Evolutionary conservation across 108 stramenopile genomes (phyloP), one percentile per base, ranked within the genome.

Genomic region (Poteriospumella lacustris): DNA sequence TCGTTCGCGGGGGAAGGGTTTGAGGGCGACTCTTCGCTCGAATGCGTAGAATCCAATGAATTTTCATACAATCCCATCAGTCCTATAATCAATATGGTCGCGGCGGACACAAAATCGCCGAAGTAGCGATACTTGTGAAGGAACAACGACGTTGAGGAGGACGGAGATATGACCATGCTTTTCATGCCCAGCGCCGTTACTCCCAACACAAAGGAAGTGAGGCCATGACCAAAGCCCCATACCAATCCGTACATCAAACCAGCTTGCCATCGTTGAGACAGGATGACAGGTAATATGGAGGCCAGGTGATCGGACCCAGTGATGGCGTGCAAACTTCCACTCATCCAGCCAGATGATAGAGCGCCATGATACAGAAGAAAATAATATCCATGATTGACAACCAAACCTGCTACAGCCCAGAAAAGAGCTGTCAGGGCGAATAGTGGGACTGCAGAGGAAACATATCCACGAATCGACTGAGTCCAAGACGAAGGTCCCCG

Each of bases 171-270:
- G 64, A 40, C 12, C 15, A 67, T 31, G 64, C 64, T 19, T 33
- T 67, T 67, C 36, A 67, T 67, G 12, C 15, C 64, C 12, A 12
- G 19, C 15, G 41, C 70, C 28, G 33, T 33, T 5, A 5, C 3
- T 9, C 70, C 70, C 26, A 73, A 52, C 9, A 26, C 70, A 19
- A 73, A 26, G 12, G 70, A 73, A 38, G 70, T 73, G 15, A 73
- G 42, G 36, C 70, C 70, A 73, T 73, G 70, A 42, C 70, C 70
- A 3, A 73, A 24, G 36, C 70, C 70, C 70, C 70, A 73, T 19
- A 56, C 28, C 12, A 42, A 9, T 5, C 70, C 70, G 9, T 29
- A 15, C 9, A 56, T 24, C 40, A 5, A 3, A 19, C 44, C 33
- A 9, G 28, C 28, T 28, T 73, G 31, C 70, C 70, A 73, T 12